phyloP scores from a whole-genome alignment of 1,139 yeast genomes.

The Scheffersomyces lignicola region DNA sequence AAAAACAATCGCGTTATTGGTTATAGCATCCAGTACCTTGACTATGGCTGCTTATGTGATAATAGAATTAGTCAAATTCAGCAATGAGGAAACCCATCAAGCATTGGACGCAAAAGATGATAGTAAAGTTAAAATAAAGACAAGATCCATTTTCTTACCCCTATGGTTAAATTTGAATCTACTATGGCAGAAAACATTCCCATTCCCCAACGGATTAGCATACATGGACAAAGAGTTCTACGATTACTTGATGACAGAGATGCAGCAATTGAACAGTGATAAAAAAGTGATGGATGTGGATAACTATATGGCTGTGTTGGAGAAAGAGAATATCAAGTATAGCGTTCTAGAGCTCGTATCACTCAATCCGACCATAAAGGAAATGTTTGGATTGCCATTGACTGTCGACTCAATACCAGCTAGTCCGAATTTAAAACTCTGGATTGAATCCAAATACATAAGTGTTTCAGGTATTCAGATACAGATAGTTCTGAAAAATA shows the following conservation, averaged over 20 bases:
- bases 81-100: slow-evolving; percentile 10
- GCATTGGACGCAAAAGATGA: background rate
- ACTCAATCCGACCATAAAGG: slow-evolving; percentile 19
- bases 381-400: slow-evolving; percentile 33
- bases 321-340: slow-evolving; percentile 25
- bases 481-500: slow-evolving; percentile 12
- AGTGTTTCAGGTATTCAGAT: slow-evolving; percentile 32
- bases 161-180: slow-evolving; percentile 32
- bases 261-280: slow-evolving; percentile 12
- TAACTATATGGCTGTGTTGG: slow-evolving; percentile 16
- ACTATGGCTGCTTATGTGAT: slow-evolving; percentile 26
- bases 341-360: slow-evolving; percentile 31
- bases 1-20: slow-evolving; percentile 21
- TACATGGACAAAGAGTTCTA: slow-evolving; percentile 27
- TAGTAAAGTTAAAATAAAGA: slow-evolving; percentile 3
- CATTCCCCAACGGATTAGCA: slow-evolving; percentile 25
- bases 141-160: slow-evolving; percentile 25
- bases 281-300: slow-evolving; percentile 10
- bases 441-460: slow-evolving; percentile 32
- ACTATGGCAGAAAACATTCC: slow-evolving; percentile 19
- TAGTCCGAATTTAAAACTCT: slow-evolving; percentile 18
- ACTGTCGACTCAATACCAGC: slow-evolving; percentile 13
- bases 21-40: slow-evolving; percentile 23
- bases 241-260: slow-evolving; percentile 16
- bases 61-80: slow-evolving; percentile 20